phyloP scores from a whole-genome alignment of 345 rosid species.

The Carallia brachiata region DNA sequence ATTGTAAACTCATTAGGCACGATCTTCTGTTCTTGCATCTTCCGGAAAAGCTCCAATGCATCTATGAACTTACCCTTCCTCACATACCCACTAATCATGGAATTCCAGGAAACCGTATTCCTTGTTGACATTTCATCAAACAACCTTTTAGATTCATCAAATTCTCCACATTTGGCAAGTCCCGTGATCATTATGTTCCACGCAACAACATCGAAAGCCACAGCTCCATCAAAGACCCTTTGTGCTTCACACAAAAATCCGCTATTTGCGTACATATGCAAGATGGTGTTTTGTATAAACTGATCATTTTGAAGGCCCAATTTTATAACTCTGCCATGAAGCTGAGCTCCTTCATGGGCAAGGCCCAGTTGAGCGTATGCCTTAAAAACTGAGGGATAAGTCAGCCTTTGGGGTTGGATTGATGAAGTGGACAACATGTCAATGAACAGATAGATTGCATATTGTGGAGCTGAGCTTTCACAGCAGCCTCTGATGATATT shows the following conservation, averaged over 20 bases:
- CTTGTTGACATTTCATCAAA: conserved; percentile 51
- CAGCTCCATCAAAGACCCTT: conserved; percentile 34
- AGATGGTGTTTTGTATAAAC: conserved; percentile 49
- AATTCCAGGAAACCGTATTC: conserved; percentile 64
- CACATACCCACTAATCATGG: conserved; percentile 32
- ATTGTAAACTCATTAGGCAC: conserved; percentile 64
- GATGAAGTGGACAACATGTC: conserved; percentile 47
- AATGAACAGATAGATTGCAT: conserved; percentile 49
- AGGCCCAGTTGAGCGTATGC: conserved; percentile 54
- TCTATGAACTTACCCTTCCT: conserved; percentile 1
- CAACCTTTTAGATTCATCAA: conserved; percentile 47
- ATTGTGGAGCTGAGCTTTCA: conserved; percentile 53
- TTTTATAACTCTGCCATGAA: conserved; percentile 69
- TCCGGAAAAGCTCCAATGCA: not conserved
- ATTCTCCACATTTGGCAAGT: conserved; percentile 48
- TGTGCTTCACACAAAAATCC: conserved; percentile 59
- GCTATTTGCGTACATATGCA: conserved; percentile 60
- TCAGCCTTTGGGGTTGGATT: conserved; percentile 54
- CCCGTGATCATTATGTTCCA: conserved; percentile 68
- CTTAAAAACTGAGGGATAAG: conserved; percentile 84
- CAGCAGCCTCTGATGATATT: conserved; percentile 69
- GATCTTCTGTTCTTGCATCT: conserved; percentile 15
- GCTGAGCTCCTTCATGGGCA: conserved; percentile 53
- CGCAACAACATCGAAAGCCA: conserved; percentile 38
- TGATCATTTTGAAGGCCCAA: conserved; percentile 62